Percentiles rank a stretch among this genome's conserved stretches.
These are phyloP conservation scores for Clarkia xantiana DNA, from an alignment of 345 rosid genomes.

Conservation along the genomic window DNA sequence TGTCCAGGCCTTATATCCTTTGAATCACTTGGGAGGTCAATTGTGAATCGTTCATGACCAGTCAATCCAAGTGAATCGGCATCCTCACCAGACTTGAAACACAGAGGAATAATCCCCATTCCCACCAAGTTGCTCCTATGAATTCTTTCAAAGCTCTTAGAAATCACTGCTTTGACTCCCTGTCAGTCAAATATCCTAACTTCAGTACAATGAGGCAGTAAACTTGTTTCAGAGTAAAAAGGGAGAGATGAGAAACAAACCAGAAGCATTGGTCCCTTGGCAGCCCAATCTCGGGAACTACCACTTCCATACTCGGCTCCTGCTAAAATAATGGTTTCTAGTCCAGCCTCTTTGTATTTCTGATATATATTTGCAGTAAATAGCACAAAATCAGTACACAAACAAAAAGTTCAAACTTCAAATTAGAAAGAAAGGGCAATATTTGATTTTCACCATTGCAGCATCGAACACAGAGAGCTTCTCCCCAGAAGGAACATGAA, in stretches of 20 bases:
- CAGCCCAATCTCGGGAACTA: conserved; percentile 99
- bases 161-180: conserved; percentile 97
- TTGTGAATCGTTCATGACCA: conserved; percentile 75
- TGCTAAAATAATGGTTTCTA: conserved; percentile 74
- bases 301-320: conserved; percentile 99
- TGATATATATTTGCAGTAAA: conserved; percentile 17
- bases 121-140: conserved; percentile 97
- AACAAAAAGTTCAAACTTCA: background rate
- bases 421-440: background rate
- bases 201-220: conserved; percentile 6
- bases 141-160: conserved; percentile 97
- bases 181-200: conserved; percentile 17
- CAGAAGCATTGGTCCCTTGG: conserved; percentile 96
- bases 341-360: conserved; percentile 72
- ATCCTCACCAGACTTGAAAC: conserved; percentile 90
- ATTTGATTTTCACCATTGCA: conserved; percentile 45
- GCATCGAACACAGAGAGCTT: conserved; percentile 88
- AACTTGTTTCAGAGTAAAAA: background rate
- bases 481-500: conserved; percentile 93
- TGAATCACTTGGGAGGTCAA: conserved; percentile 67
- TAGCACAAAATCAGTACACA: background rate
- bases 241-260: conserved; percentile 17
- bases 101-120: conserved; percentile 93
- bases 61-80: conserved; percentile 78
- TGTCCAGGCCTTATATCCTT: conserved; percentile 84